Conservation (phyloP, 805 yeast genomes). For the Candida silvatica region DNA sequence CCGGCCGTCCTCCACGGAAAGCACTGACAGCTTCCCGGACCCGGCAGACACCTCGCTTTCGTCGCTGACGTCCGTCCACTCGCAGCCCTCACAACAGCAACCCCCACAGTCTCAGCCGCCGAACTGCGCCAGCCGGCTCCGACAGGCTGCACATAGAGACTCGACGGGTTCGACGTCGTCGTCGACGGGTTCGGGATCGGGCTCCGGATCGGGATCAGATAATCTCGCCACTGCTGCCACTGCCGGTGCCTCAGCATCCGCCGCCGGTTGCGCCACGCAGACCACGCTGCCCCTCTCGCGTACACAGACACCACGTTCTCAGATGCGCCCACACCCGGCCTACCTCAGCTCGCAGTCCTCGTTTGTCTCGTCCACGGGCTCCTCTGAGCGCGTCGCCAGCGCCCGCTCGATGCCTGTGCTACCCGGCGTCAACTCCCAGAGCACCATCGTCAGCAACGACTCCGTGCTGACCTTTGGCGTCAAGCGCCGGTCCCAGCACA, state of each 20-base stretch:
- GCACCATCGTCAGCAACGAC: background rate
- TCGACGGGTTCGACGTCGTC: no score
- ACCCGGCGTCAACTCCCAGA: background rate
- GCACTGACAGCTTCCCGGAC: conserved; percentile 11
- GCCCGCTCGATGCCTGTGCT: conserved; percentile 1
- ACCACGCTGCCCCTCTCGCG: background rate
- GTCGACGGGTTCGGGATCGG: no score
- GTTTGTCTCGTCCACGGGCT: background rate
- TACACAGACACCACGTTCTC: conserved; percentile 1
- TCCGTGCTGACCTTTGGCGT: background rate
- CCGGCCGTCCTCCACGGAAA: conserved; percentile 13
- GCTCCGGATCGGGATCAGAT: no score
- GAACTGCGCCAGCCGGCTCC: no score
- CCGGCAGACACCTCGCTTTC: background rate
- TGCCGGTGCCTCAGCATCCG: no score
- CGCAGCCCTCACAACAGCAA: no score
- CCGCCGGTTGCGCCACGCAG: conserved; percentile 1
- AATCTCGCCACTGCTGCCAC: no score
- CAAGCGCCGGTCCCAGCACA: conserved; percentile 1
- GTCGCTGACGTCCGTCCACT: background rate
- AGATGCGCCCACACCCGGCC: conserved; percentile 2
- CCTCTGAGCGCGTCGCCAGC: background rate
- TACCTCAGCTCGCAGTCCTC: conserved; percentile 1
- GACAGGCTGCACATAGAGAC: no score
- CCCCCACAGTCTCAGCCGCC: no score